Base-by-base conservation (phyloP, 2,329 filamentous ascomycete species). In the Aspergillus latus region DNA sequence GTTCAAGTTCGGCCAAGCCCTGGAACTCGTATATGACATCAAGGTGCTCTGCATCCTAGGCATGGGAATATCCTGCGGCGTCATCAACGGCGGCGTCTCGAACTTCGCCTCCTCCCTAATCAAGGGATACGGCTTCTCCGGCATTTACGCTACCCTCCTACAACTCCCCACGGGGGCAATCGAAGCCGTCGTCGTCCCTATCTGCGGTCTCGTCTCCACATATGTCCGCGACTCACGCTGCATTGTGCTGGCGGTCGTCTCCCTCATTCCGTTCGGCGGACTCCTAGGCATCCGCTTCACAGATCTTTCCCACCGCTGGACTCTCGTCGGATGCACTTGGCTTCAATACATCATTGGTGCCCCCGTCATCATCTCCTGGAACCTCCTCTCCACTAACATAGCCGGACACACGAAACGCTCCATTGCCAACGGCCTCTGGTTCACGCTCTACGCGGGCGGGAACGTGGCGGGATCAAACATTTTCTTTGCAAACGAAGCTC, bases 361-460 rank as follows among this genome's bases (percentile, higher is more conserved):
- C 0, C 77, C 80, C 0, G 75, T 83, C 2, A 77, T 82, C 40
- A 60, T 82, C 1, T 80, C 72, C 37, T 83, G 80, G 80, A 82
- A 80, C 26, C 60, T 82, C 0, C 74, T 81, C 10, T 77, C 73
- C 2, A 69, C 74, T n/a, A 79, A 52, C 74, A 67, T 77, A 10
- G 74, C 78, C 0, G 80, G 80, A 0, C 80, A 83, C 60, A 82
- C 79, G 1, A 82, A 82, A 68, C 74, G 80, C 34, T 76, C 73
- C 8, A 73, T 77, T 0, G 76, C 79, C 0, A 78, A 80, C 28
- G 80, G 79, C 0, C 57, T 81, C 15, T 80, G 78, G 73, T 82
- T 82, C 59, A 66, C 75, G 0, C 72, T 79, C 4, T 70, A 80
- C 56, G 78, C 78, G 0, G 76, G 72, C 2, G 80, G 79, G 0